Percentiles rank a stretch among this genome's conserved stretches.
These are phyloP conservation scores for Diphasiastrum complanatum DNA, from an alignment of 83 land plant species.

Conservation along the genomic window DNA sequence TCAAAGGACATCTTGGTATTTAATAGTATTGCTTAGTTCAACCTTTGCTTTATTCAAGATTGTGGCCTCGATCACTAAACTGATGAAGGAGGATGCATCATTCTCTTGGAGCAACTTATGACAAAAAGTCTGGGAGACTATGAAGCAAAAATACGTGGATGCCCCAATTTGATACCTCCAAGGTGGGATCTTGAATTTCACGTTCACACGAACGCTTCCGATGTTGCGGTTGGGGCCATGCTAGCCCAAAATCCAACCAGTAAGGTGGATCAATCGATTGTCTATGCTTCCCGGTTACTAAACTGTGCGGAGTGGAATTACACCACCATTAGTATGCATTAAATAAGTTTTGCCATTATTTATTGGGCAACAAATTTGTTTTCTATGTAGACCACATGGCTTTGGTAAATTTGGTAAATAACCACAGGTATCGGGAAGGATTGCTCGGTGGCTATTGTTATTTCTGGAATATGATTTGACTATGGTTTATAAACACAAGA, in stretches of 20 bases:
- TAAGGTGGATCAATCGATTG: too few relatives aligned
- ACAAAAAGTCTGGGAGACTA: neutral
- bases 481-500: too few relatives aligned
- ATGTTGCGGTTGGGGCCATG: too few relatives aligned
- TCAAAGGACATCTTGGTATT: neutral
- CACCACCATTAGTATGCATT: neutral
- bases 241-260: too few relatives aligned
- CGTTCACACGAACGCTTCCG: neutral
- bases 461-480: too few relatives aligned
- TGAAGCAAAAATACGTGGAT: neutral
- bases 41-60: neutral
- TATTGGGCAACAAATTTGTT: conserved; percentile 1
- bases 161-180: neutral
- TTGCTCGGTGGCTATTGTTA: neutral
- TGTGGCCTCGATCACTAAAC: neutral
- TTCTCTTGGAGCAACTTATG: neutral
- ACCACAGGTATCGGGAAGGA: neutral
- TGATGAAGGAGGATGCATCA: neutral
- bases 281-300: too few relatives aligned
- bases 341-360: conserved; percentile 4
- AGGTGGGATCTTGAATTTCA: conserved; percentile 3
- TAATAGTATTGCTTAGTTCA: neutral
- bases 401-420: neutral
- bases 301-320: too few relatives aligned
- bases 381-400: conserved; percentile 13